Evolutionary conservation across 1,284 basidiomycete species (phyloP).

Genomic region (Sporisorium iseilematis-ciliati): DNA sequence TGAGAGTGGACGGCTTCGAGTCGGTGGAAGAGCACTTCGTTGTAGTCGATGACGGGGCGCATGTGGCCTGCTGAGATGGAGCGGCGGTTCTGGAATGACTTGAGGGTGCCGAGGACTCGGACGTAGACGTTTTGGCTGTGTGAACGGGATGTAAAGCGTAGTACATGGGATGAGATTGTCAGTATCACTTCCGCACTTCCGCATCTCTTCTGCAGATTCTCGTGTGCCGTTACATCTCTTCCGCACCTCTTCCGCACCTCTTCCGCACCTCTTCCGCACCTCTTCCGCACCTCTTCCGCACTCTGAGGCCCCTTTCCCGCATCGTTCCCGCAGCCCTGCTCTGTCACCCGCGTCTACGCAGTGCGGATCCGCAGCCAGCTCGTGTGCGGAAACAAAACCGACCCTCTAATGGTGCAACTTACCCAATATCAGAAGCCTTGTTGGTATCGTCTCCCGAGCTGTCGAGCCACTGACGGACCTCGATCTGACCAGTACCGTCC

Average conservation of each 20-base stretch:
- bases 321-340: neutral
- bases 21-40: conserved; percentile 86
- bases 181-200: conserved; percentile 5
- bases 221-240: too few species aligned
- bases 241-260: neutral
- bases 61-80: conserved; percentile 75
- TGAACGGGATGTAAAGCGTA: neutral
- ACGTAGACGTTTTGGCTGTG: conserved; percentile 82
- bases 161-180: neutral
- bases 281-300: too few species aligned
- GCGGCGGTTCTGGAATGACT: conserved; percentile 84
- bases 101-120: conserved; percentile 89
- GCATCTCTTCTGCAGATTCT: too few species aligned
- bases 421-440: conserved; percentile 59
- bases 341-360: neutral
- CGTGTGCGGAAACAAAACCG: neutral
- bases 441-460: conserved; percentile 73
- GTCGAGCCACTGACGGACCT: conserved; percentile 90
- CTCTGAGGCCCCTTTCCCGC: too few species aligned
- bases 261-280: conserved; percentile 3
- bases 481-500: conserved; percentile 89
- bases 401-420: conserved; percentile 15
- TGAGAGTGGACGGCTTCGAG: conserved; percentile 74
- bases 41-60: conserved; percentile 76
- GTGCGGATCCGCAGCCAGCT: neutral